Evolutionary conservation across 495 filamentous ascomycete genomes (phyloP), one percentile per base, ranked within the genome.

Genomic region (Friedmanniomyces simplex): DNA sequence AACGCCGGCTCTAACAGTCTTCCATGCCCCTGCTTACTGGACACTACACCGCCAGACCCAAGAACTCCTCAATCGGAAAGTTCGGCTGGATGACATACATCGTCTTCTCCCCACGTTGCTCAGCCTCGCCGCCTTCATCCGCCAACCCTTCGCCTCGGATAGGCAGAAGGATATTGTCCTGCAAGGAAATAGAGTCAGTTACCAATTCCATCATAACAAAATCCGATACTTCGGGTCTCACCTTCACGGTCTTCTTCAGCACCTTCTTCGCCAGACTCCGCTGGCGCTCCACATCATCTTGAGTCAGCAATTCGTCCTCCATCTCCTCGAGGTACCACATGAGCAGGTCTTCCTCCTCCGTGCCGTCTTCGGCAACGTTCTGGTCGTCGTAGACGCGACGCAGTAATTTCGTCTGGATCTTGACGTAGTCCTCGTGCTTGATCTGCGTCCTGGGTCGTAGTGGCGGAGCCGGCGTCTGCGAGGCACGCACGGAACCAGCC

Each of bases 21-120:
- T n/a, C n/a, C n/a, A n/a, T n/a, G n/a, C n/a, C n/a, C n/a, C n/a
- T n/a, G n/a, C 28, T 3, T 32, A 4, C 28, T 32, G 28, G 28
- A 32, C 28, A 32, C 28, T 32, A 32, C 28, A 32, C 39, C 14
- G 39, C 39, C 46, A 49, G 7, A 22, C 49, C 49, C 12, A 52
- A n/a, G n/a, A 58, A 34, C 52, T 62, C 60, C 21, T 62, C 60
- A 1, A 51, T 50, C 5, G 50, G 26, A 34, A 88, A 93, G 69
- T 97, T 96, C 20, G 93, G 93, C 77, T 98, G 93, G 66, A 98
- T 61, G 14, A 96, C 88, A 71, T 96, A 98, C 28, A 95, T 80
- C 6, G 83, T 75, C 70, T 77, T 81, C 39, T 73, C 73, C 11
- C 74, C 77, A 2, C 66, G 75, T 36, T 78, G 74, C 1, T 32